Evolutionary conservation across 2,329 filamentous ascomycete genomes (phyloP).

Genomic region (Colletotrichum filicis): DNA sequence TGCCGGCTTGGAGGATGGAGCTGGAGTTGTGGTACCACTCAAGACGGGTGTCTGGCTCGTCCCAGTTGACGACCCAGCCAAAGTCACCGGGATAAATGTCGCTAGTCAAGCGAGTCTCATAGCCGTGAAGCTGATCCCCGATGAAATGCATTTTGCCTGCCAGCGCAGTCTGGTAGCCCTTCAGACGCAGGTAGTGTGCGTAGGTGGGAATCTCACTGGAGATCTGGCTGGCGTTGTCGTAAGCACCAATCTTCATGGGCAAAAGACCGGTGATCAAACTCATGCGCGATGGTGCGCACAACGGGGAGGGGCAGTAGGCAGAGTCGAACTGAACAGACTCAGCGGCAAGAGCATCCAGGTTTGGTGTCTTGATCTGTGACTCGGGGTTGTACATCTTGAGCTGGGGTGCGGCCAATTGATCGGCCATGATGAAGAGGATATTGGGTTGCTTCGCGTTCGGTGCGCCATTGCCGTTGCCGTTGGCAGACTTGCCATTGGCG

Average conservation of each 20-base stretch:
- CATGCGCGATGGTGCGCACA: conserved; percentile 93
- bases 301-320: conserved; percentile 92
- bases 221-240: conserved; percentile 90
- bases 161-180: conserved; percentile 89
- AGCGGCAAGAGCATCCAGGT: conserved; percentile 85
- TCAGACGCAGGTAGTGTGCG: conserved; percentile 86
- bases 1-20: conserved; percentile 89
- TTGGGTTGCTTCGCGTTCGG: conserved; percentile 49
- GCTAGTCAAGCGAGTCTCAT: conserved; percentile 90
- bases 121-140: conserved; percentile 93
- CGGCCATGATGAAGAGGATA: conserved; percentile 89
- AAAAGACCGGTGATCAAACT: conserved; percentile 93
- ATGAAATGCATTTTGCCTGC: conserved; percentile 99
- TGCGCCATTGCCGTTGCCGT: conserved; percentile 38
- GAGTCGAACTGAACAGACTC: conserved; percentile 91
- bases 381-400: conserved; percentile 91
- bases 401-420: conserved; percentile 90
- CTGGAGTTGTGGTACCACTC: conserved; percentile 98
- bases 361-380: conserved; percentile 91
- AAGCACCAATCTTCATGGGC: conserved; percentile 90
- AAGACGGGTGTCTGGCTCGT: conserved; percentile 83
- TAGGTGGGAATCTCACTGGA: conserved; percentile 89
- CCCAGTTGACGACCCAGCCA: conserved; percentile 96
- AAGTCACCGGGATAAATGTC: conserved; percentile 97
- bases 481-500: conserved; percentile 29